Conservation (phyloP, 202 grass and related monocot genomes). For the Schoenoplectus triqueter region DNA sequence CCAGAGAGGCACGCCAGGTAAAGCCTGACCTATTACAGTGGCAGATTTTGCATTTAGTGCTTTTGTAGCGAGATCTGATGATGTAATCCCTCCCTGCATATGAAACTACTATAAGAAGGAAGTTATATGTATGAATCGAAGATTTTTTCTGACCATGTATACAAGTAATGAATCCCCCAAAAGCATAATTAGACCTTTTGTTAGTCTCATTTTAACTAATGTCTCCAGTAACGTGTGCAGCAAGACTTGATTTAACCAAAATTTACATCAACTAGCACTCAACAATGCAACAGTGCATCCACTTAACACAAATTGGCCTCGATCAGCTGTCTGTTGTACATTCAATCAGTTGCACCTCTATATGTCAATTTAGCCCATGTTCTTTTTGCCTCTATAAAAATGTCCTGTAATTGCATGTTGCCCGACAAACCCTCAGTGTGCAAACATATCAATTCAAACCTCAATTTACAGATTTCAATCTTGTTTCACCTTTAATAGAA, state of each 20-base stretch:
- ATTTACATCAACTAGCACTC: neutral
- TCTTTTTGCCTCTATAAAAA: neutral
- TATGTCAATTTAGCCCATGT: neutral
- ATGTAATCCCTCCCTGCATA: slow-evolving; percentile 86
- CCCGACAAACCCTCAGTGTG: neutral
- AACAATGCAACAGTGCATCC: slow-evolving; percentile 1
- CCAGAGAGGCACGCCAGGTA: slow-evolving; percentile 88
- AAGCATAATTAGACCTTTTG: neutral
- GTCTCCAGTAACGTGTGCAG: neutral
- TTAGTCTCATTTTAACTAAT: slow-evolving; percentile 19
- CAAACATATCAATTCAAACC: slow-evolving; percentile 3
- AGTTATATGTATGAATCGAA: neutral
- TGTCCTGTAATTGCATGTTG: neutral
- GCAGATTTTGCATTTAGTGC: slow-evolving; percentile 83
- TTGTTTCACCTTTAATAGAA: slow-evolving; percentile 8
- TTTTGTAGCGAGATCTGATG: slow-evolving; percentile 96
- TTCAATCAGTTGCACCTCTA: neutral
- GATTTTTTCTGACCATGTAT: neutral
- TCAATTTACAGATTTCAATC: neutral
- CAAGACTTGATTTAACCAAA: slow-evolving; percentile 18
- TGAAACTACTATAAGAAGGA: slow-evolving; percentile 11
- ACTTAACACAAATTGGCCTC: neutral
- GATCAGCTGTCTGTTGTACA: neutral
- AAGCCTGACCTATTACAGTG: slow-evolving; percentile 92
- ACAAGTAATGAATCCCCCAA: neutral